Conservation (phyloP, 2,329 filamentous ascomycete genomes). For the Phaeomoniella chlamydospora region DNA sequence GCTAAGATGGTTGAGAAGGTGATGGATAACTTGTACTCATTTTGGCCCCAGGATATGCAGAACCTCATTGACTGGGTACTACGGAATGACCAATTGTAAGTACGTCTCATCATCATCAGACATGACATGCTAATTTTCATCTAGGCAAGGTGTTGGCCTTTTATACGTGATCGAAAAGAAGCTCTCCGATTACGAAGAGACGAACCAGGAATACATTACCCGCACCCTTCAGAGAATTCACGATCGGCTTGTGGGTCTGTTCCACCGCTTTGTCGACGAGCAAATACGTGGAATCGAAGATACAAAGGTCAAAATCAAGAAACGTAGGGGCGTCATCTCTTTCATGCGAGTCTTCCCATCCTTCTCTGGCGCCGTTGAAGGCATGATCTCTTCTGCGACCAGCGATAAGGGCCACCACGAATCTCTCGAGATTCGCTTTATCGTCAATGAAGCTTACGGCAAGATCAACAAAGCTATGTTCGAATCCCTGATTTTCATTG, state of each 20-base stretch:
- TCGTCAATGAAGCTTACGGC: slow-evolving; percentile 75
- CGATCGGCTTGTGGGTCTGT: slow-evolving; percentile 56
- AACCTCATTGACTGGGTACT: slow-evolving; percentile 73
- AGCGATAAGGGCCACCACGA: slow-evolving; percentile 37
- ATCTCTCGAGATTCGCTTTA: slow-evolving; percentile 54
- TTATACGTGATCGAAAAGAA: slow-evolving; percentile 69
- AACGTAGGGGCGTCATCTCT: slow-evolving; percentile 88
- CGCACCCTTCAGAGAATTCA: slow-evolving; percentile 68
- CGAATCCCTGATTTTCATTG: slow-evolving; percentile 90
- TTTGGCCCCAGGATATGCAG: slow-evolving; percentile 65
- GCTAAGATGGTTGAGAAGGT: slow-evolving; percentile 72
- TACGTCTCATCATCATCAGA: no score
- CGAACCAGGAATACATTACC: slow-evolving; percentile 84
- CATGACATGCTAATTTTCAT: no score
- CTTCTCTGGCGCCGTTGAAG: slow-evolving; percentile 72
- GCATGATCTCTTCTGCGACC: slow-evolving; percentile 46
- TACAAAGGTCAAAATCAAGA: slow-evolving; percentile 97
- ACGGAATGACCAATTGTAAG: slow-evolving; percentile 66
- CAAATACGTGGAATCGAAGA: slow-evolving; percentile 94
- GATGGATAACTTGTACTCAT: slow-evolving; percentile 80
- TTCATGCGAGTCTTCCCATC: slow-evolving; percentile 89
- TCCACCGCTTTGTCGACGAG: slow-evolving; percentile 82
- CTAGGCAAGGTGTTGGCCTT: slow-evolving; percentile 76
- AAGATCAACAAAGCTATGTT: slow-evolving; percentile 92
- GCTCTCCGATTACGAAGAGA: slow-evolving; percentile 65